A percentile compares a stretch with the other conserved stretches of the same genome.
Conservation (phyloP, 1,284 basidiomycete species). For the Cryptococcus deneoformans region DNA sequence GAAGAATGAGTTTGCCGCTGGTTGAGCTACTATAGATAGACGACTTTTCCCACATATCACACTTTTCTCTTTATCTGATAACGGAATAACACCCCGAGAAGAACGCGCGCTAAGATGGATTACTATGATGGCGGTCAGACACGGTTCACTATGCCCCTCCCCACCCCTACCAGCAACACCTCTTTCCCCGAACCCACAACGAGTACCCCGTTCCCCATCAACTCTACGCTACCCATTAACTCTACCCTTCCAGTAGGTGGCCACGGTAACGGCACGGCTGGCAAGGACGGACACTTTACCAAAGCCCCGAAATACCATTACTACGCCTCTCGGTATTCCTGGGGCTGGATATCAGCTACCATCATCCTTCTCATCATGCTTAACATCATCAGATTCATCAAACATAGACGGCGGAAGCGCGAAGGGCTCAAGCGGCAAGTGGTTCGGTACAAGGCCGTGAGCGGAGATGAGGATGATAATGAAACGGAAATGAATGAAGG, state of each 20-base stretch:
- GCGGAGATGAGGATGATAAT: neutral
- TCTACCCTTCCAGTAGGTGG: neutral
- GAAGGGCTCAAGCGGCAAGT: neutral
- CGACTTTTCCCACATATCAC: neutral
- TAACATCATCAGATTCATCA: constrained; percentile 5
- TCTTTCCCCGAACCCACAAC: neutral
- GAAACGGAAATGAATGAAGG: neutral
- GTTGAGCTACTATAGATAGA: neutral
- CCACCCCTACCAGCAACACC: too few species aligned
- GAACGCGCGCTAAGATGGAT: neutral
- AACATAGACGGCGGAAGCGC: constrained; percentile 3
- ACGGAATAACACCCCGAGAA: neutral
- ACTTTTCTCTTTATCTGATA: neutral
- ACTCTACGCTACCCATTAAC: neutral
- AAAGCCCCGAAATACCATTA: constrained; percentile 8
- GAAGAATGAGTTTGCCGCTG: neutral
- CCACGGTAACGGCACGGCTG: neutral
- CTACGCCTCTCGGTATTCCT: constrained; percentile 20
- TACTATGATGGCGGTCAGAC: neutral
- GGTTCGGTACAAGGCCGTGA: neutral
- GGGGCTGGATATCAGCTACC: constrained; percentile 8
- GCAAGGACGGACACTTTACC: neutral
- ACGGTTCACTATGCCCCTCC: neutral
- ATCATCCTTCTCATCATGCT: constrained; percentile 11
- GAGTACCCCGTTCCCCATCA: neutral